A percentile compares a stretch with the other conserved stretches of the same genome.
Conservation (phyloP, 306 rosid species). For the Vigna angularis region DNA sequence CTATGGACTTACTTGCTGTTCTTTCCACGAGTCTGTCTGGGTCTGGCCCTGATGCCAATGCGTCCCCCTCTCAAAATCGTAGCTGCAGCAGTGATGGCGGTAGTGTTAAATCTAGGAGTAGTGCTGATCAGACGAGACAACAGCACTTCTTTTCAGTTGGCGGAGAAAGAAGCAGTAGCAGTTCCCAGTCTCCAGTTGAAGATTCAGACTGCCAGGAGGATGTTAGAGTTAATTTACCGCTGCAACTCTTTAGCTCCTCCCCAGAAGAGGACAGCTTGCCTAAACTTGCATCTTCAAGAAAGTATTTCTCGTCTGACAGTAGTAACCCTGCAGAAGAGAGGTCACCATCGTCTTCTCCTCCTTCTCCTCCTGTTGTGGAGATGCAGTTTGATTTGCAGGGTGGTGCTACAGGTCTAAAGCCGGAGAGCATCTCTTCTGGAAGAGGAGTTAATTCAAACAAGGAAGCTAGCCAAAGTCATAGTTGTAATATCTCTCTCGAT, state of each 20-base stretch:
- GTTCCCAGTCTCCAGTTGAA: conserved; percentile 81
- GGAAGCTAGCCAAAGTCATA: conserved; percentile 55
- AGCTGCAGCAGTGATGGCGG: conserved; percentile 65
- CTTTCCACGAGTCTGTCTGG: conserved; percentile 76
- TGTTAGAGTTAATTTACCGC: conserved; percentile 67
- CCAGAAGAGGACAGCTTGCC: conserved; percentile 65
- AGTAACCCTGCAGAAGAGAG: conserved; percentile 82
- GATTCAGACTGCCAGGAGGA: conserved; percentile 71
- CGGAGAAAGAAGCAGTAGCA: conserved; percentile 86
- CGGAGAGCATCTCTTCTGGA: conserved; percentile 49
- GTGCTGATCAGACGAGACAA: conserved; percentile 51
- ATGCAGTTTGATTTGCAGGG: conserved; percentile 72
- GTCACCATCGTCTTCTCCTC: conserved; percentile 85
- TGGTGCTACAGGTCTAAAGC: conserved; percentile 52
- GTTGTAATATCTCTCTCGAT: conserved; percentile 68
- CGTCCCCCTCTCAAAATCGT: conserved; percentile 62
- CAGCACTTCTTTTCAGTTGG: conserved; percentile 60
- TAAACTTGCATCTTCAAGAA: conserved; percentile 60
- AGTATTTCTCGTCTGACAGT: conserved; percentile 90
- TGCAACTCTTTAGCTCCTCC: conserved; percentile 82
- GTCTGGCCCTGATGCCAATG: conserved; percentile 61
- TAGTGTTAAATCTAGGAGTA: conserved; percentile 61
- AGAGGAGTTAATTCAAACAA: conserved; percentile 48
- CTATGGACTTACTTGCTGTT: conserved; percentile 77
- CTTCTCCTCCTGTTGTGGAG: conserved; percentile 74